Conservation (phyloP, 2,329 filamentous ascomycete species). For the Ophiostoma novo-ulmi region DNA sequence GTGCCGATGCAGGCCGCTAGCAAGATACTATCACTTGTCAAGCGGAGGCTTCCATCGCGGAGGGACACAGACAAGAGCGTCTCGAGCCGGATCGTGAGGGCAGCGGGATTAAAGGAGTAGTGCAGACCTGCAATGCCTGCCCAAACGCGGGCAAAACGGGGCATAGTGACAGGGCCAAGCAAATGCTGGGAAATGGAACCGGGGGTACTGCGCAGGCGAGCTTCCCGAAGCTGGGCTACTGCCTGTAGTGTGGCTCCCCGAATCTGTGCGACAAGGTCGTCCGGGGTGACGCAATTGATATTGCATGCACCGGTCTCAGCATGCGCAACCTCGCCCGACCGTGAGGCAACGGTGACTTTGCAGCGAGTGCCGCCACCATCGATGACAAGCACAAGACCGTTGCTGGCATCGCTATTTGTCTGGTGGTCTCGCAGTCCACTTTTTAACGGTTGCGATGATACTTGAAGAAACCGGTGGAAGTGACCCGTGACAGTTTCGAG, state of each 20-base stretch:
- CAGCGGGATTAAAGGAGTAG: constrained; percentile 18
- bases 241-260: constrained; percentile 15
- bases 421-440: not conserved
- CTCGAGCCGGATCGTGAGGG: constrained; percentile 19
- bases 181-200: not conserved
- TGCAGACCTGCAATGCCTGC: constrained; percentile 23
- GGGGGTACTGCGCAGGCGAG: not conserved
- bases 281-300: constrained; percentile 18
- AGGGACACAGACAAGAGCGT: constrained; percentile 15
- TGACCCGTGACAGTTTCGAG: constrained; percentile 15
- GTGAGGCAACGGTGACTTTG: constrained; percentile 19
- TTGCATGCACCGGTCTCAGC: constrained; percentile 22
- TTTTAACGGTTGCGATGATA: not conserved
- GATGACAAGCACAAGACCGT: constrained; percentile 21
- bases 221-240: constrained; percentile 6
- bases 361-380: constrained; percentile 23
- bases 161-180: not conserved
- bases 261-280: constrained; percentile 19
- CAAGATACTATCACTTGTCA: constrained; percentile 21
- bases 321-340: constrained; percentile 12
- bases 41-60: constrained; percentile 15
- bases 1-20: constrained; percentile 17
- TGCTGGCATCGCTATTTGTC: not conserved
- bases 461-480: constrained; percentile 19
- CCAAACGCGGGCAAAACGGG: constrained; percentile 19